These are phyloP conservation scores for Kregervanrija fluxuum DNA, from an alignment of 805 yeast species.

Conservation along the genomic window DNA sequence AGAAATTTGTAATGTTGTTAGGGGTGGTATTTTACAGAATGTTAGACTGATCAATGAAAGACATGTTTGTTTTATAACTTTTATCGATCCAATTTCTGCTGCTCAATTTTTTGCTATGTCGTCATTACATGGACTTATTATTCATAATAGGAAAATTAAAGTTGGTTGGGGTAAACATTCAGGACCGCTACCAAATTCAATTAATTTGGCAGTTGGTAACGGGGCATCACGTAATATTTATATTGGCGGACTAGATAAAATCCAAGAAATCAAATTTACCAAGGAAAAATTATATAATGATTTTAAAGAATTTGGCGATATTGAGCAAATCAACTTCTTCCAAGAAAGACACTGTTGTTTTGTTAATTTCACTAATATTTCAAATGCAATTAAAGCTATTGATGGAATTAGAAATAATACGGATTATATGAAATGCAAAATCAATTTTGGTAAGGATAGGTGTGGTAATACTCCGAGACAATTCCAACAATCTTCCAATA, in stretches of 20 bases:
- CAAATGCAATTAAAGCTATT: slow-evolving; percentile 85
- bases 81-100: slow-evolving; percentile 94
- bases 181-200: slow-evolving; percentile 82
- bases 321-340: slow-evolving; percentile 87
- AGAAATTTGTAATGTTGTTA: slow-evolving; percentile 91
- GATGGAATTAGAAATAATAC: slow-evolving; percentile 79
- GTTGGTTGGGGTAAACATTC: slow-evolving; percentile 98
- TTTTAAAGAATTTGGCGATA: slow-evolving; percentile 82
- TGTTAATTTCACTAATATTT: slow-evolving; percentile 84
- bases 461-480: slow-evolving; percentile 93
- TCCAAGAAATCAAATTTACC: slow-evolving; percentile 23
- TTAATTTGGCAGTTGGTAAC: slow-evolving; percentile 81
- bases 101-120: slow-evolving; percentile 96
- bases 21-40: slow-evolving; percentile 89
- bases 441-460: slow-evolving; percentile 90
- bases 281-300: slow-evolving; percentile 54
- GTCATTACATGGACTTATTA: slow-evolving; percentile 79
- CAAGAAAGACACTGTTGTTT: slow-evolving; percentile 84
- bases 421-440: slow-evolving; percentile 64
- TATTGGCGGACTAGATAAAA: slow-evolving; percentile 49
- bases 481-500: slow-evolving; percentile 25
- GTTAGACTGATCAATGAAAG: slow-evolving; percentile 76
- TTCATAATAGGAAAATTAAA: slow-evolving; percentile 78
- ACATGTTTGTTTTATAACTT: slow-evolving; percentile 90
- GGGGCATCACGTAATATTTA: slow-evolving; percentile 95